Conservation (phyloP, 352 stramenopile genomes). For the Pythium brassicae region DNA sequence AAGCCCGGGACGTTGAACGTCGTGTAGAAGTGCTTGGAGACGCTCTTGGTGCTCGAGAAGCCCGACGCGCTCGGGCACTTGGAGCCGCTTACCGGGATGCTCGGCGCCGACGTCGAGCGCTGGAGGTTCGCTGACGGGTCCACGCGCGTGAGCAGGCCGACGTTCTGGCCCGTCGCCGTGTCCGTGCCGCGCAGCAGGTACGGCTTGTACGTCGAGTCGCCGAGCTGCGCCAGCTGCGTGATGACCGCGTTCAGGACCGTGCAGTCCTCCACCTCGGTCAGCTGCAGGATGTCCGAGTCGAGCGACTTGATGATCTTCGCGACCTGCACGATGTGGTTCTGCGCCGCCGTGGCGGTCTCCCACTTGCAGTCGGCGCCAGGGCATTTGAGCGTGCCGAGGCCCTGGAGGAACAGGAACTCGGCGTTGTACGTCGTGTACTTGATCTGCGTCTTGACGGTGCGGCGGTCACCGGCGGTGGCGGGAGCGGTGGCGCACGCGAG, state of each 20-base stretch:
- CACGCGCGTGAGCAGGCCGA: slow-evolving; percentile 53
- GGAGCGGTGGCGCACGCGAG: slow-evolving; percentile 37
- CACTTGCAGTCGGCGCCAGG: slow-evolving; percentile 49
- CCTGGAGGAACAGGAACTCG: slow-evolving; percentile 55
- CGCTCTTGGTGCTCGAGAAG: slow-evolving; percentile 20
- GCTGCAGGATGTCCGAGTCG: slow-evolving; percentile 60
- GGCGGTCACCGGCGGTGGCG: slow-evolving; percentile 24
- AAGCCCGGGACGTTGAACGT: slow-evolving; percentile 61
- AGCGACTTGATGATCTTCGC: slow-evolving; percentile 43
- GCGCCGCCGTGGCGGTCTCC: slow-evolving; percentile 29
- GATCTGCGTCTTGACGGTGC: slow-evolving; percentile 23
- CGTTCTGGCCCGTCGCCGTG: slow-evolving; percentile 66
- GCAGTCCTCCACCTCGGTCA: slow-evolving; percentile 66
- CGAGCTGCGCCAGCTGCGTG: slow-evolving; percentile 33
- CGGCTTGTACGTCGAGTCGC: slow-evolving; percentile 53
- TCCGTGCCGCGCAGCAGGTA: slow-evolving; percentile 58
- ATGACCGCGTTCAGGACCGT: slow-evolving; percentile 46
- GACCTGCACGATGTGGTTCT: slow-evolving; percentile 48
- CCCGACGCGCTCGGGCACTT: slow-evolving; percentile 38
- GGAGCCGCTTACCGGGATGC: slow-evolving; percentile 45
- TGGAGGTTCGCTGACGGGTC: slow-evolving; percentile 47
- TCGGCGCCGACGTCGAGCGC: slow-evolving; percentile 25
- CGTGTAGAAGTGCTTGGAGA: slow-evolving; percentile 72
- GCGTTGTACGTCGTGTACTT: slow-evolving; percentile 61
- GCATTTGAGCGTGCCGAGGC: slow-evolving; percentile 34